phyloP scores from a whole-genome alignment of 192 early-diverging fungal genomes.

The Gorgonomyces haynaldii region DNA sequence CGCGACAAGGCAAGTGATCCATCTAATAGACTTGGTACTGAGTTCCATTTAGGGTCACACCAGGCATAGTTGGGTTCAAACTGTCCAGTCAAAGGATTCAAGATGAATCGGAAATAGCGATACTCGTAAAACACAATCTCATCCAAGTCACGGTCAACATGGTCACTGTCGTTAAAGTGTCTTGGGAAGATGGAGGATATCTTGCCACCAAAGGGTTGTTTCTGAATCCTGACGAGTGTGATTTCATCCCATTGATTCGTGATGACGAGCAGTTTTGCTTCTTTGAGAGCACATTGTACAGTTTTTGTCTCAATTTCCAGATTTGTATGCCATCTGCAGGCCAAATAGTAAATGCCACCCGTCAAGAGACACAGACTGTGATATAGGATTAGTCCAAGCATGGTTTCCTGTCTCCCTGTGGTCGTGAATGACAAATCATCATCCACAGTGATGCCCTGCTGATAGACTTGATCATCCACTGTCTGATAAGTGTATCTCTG shows the following conservation, averaged over 20 bases:
- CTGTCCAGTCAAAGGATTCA: slow-evolving; percentile 33
- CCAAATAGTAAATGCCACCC: slow-evolving; percentile 57
- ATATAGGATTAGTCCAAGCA: slow-evolving; percentile 44
- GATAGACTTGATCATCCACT: slow-evolving; percentile 7
- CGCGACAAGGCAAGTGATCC: slow-evolving; percentile 3
- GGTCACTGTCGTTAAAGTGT: not conserved
- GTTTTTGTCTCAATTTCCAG: slow-evolving; percentile 64
- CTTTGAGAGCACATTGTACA: slow-evolving; percentile 44
- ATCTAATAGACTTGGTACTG: slow-evolving; percentile 12
- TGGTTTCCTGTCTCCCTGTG: slow-evolving; percentile 49
- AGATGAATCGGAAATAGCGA: slow-evolving; percentile 40
- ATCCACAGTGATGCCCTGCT: slow-evolving; percentile 33
- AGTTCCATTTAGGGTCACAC: slow-evolving; percentile 39
- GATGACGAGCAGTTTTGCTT: slow-evolving; percentile 61
- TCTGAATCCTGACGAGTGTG: slow-evolving; percentile 13
- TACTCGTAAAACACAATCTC: slow-evolving; percentile 31
- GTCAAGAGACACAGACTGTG: slow-evolving; percentile 52
- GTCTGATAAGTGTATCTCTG: no score
- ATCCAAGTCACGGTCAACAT: slow-evolving; percentile 7
- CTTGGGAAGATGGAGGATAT: slow-evolving; percentile 31
- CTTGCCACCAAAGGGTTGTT: slow-evolving; percentile 12
- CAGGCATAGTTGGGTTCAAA: slow-evolving; percentile 42
- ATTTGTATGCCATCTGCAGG: slow-evolving; percentile 77
- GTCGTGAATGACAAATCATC: slow-evolving; percentile 41
- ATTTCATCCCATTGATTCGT: slow-evolving; percentile 34